Conservation (phyloP, 257 asterid genomes). For the Sherardia arvensis region DNA sequence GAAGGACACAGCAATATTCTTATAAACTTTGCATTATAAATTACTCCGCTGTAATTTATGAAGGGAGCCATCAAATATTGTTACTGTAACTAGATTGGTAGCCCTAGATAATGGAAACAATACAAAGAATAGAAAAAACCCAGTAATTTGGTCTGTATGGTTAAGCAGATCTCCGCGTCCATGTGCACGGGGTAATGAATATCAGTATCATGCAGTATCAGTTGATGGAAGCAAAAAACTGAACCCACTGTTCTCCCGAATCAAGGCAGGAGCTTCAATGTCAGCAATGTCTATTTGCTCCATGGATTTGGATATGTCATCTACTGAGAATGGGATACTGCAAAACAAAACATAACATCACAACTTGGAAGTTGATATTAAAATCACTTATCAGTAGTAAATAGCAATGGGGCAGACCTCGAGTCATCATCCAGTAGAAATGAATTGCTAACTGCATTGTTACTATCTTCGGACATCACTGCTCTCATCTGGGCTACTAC, state of each 20-base stretch:
- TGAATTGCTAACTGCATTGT: conserved; percentile 87
- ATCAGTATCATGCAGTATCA: background rate
- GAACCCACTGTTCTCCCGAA: conserved; percentile 84
- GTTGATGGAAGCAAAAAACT: conserved; percentile 62
- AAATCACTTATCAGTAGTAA: background rate
- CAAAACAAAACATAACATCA: conserved; percentile 21
- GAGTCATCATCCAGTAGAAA: conserved; percentile 96
- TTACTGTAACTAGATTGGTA: no score
- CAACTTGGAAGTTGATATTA: background rate
- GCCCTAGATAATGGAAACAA: no score
- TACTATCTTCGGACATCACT: conserved; percentile 93
- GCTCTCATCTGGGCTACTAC: conserved; percentile 90
- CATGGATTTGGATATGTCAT: conserved; percentile 94
- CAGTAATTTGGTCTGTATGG: background rate
- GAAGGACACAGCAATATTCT: no score
- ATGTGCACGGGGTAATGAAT: background rate
- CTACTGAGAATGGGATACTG: conserved; percentile 98
- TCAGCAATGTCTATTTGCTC: conserved; percentile 82
- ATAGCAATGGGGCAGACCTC: conserved; percentile 34
- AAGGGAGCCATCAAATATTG: no score
- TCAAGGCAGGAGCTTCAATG: conserved; percentile 72
- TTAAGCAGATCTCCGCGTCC: background rate
- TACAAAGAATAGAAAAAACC: no score
- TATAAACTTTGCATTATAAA: no score
- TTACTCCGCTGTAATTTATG: no score